Percentiles rank a stretch among this genome's conserved stretches.
Conservation (phyloP, 2,329 filamentous ascomycete species). For the Aspergillus bombycis region DNA sequence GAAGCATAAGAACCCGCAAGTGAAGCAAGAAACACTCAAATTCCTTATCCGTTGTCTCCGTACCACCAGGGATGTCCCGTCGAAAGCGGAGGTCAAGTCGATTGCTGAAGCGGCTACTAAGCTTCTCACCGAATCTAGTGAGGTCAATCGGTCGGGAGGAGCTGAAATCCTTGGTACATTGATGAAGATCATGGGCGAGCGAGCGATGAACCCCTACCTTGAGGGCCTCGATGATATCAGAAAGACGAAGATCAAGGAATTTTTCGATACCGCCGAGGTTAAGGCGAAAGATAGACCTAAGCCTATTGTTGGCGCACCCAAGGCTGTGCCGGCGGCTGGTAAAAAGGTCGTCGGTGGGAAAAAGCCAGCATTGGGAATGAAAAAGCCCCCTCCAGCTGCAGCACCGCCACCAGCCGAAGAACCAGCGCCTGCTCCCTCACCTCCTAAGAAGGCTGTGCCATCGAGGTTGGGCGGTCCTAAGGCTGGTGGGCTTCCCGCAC, state of each 20-base stretch:
- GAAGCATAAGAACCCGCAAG: constrained; percentile 93
- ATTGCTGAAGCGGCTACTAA: constrained; percentile 92
- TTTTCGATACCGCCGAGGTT: constrained; percentile 77
- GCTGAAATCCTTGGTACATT: constrained; percentile 90
- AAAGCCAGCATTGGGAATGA: constrained; percentile 52
- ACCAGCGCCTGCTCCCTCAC: constrained; percentile 54
- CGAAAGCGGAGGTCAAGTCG: constrained; percentile 77
- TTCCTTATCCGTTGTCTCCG: constrained; percentile 89
- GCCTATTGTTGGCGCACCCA: constrained; percentile 65
- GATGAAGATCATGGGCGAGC: constrained; percentile 98
- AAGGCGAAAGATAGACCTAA: constrained; percentile 94
- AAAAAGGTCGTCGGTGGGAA: constrained; percentile 59
- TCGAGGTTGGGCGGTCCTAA: constrained; percentile 53
- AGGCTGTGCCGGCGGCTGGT: constrained; percentile 58
- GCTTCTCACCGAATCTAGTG: constrained; percentile 84
- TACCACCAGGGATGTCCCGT: constrained; percentile 79
- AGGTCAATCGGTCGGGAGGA: constrained; percentile 81
- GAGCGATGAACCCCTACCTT: constrained; percentile 89
- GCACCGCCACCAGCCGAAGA: constrained; percentile 59
- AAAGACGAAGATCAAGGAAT: constrained; percentile 95
- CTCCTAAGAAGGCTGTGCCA: constrained; percentile 44
- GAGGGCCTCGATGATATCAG: constrained; percentile 94
- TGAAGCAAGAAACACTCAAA: constrained; percentile 92
- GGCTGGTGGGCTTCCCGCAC: constrained; percentile 44
- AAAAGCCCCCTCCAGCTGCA: constrained; percentile 52